A percentile compares a stretch with the other conserved stretches of the same genome.
Evolutionary conservation across 306 rosid species (phyloP).

Genomic region (Delonix regia): DNA sequence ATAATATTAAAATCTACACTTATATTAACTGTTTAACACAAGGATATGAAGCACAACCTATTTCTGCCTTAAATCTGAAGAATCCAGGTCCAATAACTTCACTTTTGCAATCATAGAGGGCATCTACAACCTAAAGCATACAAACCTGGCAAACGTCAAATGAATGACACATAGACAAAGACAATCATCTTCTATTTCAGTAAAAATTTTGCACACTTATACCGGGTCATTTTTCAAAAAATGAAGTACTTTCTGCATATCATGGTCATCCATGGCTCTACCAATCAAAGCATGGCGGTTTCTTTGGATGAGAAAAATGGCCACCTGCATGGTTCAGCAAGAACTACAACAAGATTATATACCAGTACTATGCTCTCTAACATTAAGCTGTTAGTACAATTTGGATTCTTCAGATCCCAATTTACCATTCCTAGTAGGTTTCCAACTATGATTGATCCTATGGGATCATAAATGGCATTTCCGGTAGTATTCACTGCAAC

Average conservation of each 20-base stretch:
- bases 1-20: slow-evolving; percentile 10
- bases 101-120: slow-evolving; percentile 97
- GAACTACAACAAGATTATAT: slow-evolving; percentile 28
- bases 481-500: slow-evolving; percentile 84
- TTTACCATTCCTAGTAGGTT: slow-evolving; percentile 98
- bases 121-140: slow-evolving; percentile 77
- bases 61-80: slow-evolving; percentile 97
- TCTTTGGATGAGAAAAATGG: slow-evolving; percentile 97
- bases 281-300: slow-evolving; percentile 98
- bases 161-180: slow-evolving; percentile 11
- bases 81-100: slow-evolving; percentile 99
- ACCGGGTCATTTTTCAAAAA: slow-evolving; percentile 94
- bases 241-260: slow-evolving; percentile 88
- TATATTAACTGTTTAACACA: slow-evolving; percentile 19
- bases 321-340: slow-evolving; percentile 67
- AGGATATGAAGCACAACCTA: slow-evolving; percentile 59
- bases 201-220: slow-evolving; percentile 36
- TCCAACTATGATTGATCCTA: slow-evolving; percentile 92
- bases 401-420: slow-evolving; percentile 34
- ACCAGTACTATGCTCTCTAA: slow-evolving; percentile 11
- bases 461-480: slow-evolving; percentile 92
- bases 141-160: slow-evolving; percentile 41
- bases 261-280: slow-evolving; percentile 96
- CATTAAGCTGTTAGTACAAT: slow-evolving; percentile 13
- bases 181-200: background rate